Evolutionary conservation across 75 land plant genomes (phyloP).

Genomic region (Pseudotsuga menziesii): DNA sequence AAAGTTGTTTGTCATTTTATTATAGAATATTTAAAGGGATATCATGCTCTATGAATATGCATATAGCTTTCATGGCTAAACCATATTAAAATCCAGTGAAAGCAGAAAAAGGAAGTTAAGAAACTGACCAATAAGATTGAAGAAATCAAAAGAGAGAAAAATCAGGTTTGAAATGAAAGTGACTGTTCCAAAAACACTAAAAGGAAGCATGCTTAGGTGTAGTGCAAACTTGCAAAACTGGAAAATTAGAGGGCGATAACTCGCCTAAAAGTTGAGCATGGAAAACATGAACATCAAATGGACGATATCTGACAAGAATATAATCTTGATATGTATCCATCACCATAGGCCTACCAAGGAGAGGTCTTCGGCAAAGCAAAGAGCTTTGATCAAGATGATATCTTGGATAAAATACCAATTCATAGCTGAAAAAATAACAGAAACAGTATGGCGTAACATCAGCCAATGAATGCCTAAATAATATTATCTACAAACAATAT

Average conservation of each 20-base stretch:
- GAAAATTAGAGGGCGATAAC: slow-evolving; percentile 62
- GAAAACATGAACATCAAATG: slow-evolving; percentile 94
- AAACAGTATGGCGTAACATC: too few relatives aligned
- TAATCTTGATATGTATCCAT: slow-evolving; percentile 97
- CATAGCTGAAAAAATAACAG: slow-evolving; percentile 57
- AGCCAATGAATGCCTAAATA: neutral
- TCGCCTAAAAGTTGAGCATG: slow-evolving; percentile 76
- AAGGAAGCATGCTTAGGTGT: neutral
- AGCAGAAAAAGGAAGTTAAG: too few relatives aligned
- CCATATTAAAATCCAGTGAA: too few relatives aligned
- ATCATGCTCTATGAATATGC: neutral
- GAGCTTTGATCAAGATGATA: slow-evolving; percentile 98
- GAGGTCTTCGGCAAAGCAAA: slow-evolving; percentile 64
- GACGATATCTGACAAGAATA: slow-evolving; percentile 88
- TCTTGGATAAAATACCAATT: slow-evolving; percentile 88
- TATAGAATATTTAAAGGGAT: slow-evolving; percentile 14
- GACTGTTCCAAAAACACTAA: neutral
- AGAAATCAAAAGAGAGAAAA: neutral
- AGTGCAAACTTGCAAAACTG: slow-evolving; percentile 64
- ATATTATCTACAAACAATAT: neutral
- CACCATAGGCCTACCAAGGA: slow-evolving; percentile 83
- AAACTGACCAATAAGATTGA: neutral
- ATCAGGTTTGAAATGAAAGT: neutral
- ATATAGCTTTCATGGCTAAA: too few relatives aligned
- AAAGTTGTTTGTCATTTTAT: slow-evolving; percentile 82